These are phyloP conservation scores for Pleurotus salmoneostramineus DNA, from an alignment of 768 basidiomycete species.

Conservation along the genomic window DNA sequence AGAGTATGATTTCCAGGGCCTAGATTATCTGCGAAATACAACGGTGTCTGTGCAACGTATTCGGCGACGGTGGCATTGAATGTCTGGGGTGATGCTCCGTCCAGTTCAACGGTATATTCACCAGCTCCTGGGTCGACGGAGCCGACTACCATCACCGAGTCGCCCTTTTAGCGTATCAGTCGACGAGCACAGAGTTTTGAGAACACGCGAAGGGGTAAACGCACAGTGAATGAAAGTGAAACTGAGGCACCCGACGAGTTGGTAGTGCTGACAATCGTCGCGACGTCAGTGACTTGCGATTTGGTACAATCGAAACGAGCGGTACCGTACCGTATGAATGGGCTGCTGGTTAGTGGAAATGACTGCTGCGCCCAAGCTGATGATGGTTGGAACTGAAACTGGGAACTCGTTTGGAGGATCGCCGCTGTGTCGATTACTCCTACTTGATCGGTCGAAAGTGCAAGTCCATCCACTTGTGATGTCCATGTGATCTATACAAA, in stretches of 20 bases:
- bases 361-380: background rate
- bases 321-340: background rate
- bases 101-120: background rate
- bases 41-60: background rate
- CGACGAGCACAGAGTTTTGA: background rate
- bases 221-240: background rate
- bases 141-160: constrained; percentile 1
- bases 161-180: background rate
- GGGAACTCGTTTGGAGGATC: background rate
- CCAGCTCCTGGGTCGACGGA: background rate
- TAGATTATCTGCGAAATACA: constrained; percentile 6
- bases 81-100: background rate
- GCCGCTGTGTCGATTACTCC: background rate
- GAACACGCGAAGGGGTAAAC: background rate
- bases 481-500: constrained; percentile 5
- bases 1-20: constrained; percentile 6
- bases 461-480: background rate
- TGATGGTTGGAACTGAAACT: constrained; percentile 1
- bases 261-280: background rate
- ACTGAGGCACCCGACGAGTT: background rate
- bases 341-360: background rate
- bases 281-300: background rate
- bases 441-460: background rate
- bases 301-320: background rate
- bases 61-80: background rate